phyloP scores from a whole-genome alignment of 495 filamentous ascomycete species.

The Lindgomyces ingoldianus region DNA sequence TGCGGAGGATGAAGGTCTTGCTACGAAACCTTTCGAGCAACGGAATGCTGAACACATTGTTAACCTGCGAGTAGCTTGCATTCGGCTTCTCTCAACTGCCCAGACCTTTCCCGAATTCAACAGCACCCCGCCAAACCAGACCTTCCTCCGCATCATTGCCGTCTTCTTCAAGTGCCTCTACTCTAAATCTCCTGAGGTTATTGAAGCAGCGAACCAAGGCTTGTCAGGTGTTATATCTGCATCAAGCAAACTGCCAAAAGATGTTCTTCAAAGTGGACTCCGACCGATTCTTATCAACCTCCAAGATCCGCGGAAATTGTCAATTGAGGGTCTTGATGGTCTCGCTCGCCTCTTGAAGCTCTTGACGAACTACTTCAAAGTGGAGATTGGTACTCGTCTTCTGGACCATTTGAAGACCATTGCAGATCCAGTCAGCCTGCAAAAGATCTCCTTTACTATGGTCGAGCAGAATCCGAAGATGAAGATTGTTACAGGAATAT shows the following conservation, averaged over 20 bases:
- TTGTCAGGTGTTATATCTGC: conserved; percentile 80
- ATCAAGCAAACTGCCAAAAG: conserved; percentile 90
- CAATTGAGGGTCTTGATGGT: conserved; percentile 85
- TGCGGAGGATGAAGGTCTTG: conserved; percentile 84
- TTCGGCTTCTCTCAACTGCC: conserved; percentile 87
- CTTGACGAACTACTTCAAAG: conserved; percentile 98
- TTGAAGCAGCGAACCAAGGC: conserved; percentile 89
- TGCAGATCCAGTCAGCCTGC: conserved; percentile 74
- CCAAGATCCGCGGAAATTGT: conserved; percentile 88
- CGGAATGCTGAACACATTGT: conserved; percentile 88
- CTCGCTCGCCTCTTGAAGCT: conserved; percentile 84
- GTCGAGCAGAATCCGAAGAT: conserved; percentile 89
- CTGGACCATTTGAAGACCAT: conserved; percentile 91
- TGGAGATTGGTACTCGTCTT: conserved; percentile 88
- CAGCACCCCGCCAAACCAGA: conserved; percentile 67
- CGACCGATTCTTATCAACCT: conserved; percentile 94
- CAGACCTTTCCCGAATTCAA: conserved; percentile 89
- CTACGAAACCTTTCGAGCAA: conserved; percentile 82
- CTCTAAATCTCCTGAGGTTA: conserved; percentile 84
- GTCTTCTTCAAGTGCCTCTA: conserved; percentile 98
- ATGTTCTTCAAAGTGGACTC: conserved; percentile 89
- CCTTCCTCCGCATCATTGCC: conserved; percentile 79
- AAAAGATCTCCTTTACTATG: conserved; percentile 89
- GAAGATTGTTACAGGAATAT: conserved; percentile 88
- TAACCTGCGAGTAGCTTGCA: conserved; percentile 88